Evolutionary conservation across 495 filamentous ascomycete genomes (phyloP).

Genomic region (Penicillium taxi): DNA sequence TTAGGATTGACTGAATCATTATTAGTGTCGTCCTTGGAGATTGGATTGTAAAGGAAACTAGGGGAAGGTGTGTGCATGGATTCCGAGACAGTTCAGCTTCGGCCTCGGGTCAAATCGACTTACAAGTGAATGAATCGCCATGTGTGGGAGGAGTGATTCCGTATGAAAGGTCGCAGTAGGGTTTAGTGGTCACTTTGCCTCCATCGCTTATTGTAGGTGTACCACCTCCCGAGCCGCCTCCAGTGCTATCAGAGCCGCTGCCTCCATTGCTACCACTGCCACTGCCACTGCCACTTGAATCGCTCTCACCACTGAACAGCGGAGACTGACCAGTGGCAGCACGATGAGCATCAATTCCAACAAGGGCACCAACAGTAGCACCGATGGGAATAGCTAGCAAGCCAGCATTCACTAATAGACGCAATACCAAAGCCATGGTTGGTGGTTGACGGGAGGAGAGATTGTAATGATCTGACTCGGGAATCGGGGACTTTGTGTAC

Average conservation of each 20-base stretch:
- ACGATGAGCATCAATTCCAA: conserved; percentile 34
- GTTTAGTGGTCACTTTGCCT: conserved; percentile 5
- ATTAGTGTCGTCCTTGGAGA: background rate
- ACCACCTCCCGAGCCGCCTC: conserved; percentile 9
- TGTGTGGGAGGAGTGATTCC: conserved; percentile 20
- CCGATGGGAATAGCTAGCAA: conserved; percentile 35
- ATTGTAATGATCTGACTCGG: background rate
- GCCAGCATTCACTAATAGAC: conserved; percentile 30
- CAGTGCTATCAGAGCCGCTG: conserved; percentile 9
- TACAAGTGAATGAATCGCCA: conserved; percentile 18
- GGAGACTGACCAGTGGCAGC: conserved; percentile 20
- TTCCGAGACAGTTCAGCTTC: too few species aligned
- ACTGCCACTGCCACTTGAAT: conserved; percentile 1
- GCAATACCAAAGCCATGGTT: conserved; percentile 20
- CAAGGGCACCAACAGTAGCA: conserved; percentile 26
- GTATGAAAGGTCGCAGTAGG: conserved; percentile 17
- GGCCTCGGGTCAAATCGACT: conserved; percentile 9
- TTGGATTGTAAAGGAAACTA: background rate
- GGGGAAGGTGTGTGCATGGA: background rate
- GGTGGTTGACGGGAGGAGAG: background rate
- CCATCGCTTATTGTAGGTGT: conserved; percentile 10
- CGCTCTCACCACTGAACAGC: conserved; percentile 16
- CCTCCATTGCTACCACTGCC: conserved; percentile 4
- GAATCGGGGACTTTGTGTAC: background rate
- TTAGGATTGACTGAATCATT: conserved; percentile 25